phyloP scores from a whole-genome alignment of 1,139 yeast species.

The Nakaseomyces kungkrabaensis region DNA sequence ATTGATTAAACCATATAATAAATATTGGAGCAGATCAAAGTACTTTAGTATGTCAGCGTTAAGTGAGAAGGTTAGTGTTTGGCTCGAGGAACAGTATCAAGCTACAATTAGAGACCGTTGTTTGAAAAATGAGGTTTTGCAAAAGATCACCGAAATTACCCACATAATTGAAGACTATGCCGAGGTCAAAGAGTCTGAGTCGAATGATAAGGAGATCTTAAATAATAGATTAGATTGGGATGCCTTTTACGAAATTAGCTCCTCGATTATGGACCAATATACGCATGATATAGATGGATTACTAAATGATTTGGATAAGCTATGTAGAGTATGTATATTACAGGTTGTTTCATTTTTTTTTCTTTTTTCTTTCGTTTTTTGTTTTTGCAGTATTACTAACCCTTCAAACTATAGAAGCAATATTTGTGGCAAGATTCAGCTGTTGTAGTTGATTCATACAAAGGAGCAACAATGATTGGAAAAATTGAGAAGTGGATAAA shows the following conservation, averaged over 20 bases:
- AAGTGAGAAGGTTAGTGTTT: neutral
- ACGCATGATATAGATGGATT: slow-evolving; percentile 21
- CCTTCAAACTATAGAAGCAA: slow-evolving; percentile 12
- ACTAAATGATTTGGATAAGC: slow-evolving; percentile 16
- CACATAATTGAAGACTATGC: slow-evolving; percentile 8
- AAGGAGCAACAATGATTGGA: slow-evolving; percentile 22
- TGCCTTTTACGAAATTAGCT: slow-evolving; percentile 22
- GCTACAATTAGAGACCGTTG: neutral
- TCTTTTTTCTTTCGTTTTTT: neutral
- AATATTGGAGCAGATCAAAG: no score
- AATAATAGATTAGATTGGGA: slow-evolving; percentile 22
- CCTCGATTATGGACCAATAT: slow-evolving; percentile 24
- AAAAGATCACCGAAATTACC: slow-evolving; percentile 14
- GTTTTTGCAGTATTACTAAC: neutral
- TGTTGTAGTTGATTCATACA: slow-evolving; percentile 25
- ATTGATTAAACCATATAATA: no score
- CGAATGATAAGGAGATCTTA: neutral
- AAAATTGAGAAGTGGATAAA: slow-evolving; percentile 24
- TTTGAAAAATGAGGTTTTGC: slow-evolving; percentile 13
- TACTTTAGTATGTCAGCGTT: neutral
- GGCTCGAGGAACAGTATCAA: neutral
- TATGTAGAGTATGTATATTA: slow-evolving; percentile 16
- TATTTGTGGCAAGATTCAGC: slow-evolving; percentile 30
- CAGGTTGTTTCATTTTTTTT: neutral
- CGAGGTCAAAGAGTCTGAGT: neutral